These are phyloP conservation scores for Penicillium roqueforti DNA, from an alignment of 495 filamentous ascomycete genomes.

Conservation along the genomic window DNA sequence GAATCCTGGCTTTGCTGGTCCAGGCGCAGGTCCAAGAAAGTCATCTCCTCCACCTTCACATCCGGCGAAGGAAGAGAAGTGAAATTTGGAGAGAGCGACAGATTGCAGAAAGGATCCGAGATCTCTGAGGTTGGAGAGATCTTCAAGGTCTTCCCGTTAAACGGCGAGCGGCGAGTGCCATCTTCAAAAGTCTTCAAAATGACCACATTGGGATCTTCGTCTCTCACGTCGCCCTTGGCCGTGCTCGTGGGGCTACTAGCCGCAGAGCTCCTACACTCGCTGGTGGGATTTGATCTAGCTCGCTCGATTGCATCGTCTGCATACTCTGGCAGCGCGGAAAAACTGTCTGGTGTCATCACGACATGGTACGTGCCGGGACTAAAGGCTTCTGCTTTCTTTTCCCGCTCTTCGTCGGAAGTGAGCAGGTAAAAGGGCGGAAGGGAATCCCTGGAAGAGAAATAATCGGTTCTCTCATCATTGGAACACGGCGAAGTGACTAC, in stretches of 20 bases:
- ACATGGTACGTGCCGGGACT: slow-evolving; percentile 56
- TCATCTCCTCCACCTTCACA: slow-evolving; percentile 15
- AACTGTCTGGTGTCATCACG: slow-evolving; percentile 52
- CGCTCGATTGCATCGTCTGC: slow-evolving; percentile 29
- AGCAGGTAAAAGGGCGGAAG: slow-evolving; percentile 52
- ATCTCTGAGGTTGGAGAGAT: slow-evolving; percentile 38
- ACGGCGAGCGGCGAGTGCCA: slow-evolving; percentile 29
- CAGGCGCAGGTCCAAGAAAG: slow-evolving; percentile 16
- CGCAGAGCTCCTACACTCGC: slow-evolving; percentile 20
- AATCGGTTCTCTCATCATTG: slow-evolving; percentile 23
- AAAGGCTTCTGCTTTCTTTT: slow-evolving; percentile 51
- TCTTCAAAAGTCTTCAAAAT: slow-evolving; percentile 51
- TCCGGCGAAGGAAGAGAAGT: slow-evolving; percentile 18
- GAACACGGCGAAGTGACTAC: slow-evolving; percentile 27
- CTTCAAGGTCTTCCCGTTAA: slow-evolving; percentile 25
- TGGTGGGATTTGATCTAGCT: slow-evolving; percentile 12
- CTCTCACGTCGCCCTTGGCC: slow-evolving; percentile 9
- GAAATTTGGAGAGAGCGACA: slow-evolving; percentile 23
- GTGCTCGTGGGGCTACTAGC: slow-evolving; percentile 19
- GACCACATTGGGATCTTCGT: slow-evolving; percentile 45
- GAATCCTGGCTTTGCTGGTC: slow-evolving; percentile 30
- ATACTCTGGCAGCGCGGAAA: slow-evolving; percentile 52
- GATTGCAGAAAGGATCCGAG: slow-evolving; percentile 26
- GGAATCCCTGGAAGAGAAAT: slow-evolving; percentile 32
- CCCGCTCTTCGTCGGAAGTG: slow-evolving; percentile 58